Evolutionary conservation across 768 basidiomycete genomes (phyloP).

Genomic region (Xerocomus potaroensis): DNA sequence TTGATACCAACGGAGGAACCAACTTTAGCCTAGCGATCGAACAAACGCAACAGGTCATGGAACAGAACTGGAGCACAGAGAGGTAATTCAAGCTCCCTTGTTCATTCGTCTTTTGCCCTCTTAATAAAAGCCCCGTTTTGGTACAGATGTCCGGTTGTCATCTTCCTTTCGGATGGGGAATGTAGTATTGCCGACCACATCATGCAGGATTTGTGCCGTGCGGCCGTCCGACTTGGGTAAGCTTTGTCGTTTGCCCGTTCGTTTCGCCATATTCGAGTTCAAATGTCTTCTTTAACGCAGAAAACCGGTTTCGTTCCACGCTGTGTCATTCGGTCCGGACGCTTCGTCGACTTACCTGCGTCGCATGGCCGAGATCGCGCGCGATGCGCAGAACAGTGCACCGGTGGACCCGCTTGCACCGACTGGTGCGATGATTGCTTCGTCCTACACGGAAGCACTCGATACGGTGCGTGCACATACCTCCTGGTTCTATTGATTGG

Average conservation of each 20-base stretch:
- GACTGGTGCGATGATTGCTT: conserved; percentile 31
- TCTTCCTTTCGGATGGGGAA: conserved; percentile 48
- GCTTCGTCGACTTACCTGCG: conserved; percentile 28
- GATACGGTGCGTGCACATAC: conserved; percentile 38
- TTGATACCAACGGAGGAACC: conserved; percentile 35
- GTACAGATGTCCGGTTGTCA: conserved; percentile 27
- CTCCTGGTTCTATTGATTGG: too few relatives aligned
- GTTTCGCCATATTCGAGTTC: not conserved
- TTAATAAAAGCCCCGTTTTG: too few relatives aligned
- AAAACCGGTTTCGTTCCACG: conserved; percentile 53
- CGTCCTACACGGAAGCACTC: conserved; percentile 47
- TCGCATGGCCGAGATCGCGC: conserved; percentile 51
- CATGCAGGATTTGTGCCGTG: conserved; percentile 39
- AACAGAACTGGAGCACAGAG: conserved; percentile 46
- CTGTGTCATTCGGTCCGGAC: conserved; percentile 51
- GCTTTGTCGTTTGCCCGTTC: too few relatives aligned
- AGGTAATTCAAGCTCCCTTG: conserved; percentile 28
- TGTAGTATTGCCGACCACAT: conserved; percentile 34
- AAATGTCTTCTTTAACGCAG: conserved; percentile 24
- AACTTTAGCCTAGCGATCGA: conserved; percentile 40
- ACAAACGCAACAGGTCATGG: conserved; percentile 37
- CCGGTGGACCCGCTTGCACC: conserved; percentile 39
- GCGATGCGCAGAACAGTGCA: conserved; percentile 41
- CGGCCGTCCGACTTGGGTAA: conserved; percentile 44
- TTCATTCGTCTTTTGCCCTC: too few relatives aligned